Evolutionary conservation across 306 rosid genomes (phyloP), one percentile per base, ranked within the genome.

Genomic region (Hippophae tibetana): DNA sequence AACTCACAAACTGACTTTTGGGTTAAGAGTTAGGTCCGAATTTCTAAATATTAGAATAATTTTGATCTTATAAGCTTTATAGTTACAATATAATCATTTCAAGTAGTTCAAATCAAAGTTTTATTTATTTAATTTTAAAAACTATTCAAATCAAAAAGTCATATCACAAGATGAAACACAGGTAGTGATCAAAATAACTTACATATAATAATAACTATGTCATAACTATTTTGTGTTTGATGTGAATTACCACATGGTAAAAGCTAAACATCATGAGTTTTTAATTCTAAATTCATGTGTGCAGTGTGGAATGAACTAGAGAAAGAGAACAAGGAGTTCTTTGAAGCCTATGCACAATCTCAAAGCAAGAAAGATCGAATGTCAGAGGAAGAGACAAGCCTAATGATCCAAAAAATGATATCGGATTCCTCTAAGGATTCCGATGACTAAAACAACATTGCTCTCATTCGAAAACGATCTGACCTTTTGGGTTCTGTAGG

Each of bases 291-390:
- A 31, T 31, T 2, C 38, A 31, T 31, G 38, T 31, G 50, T 41
- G 59, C 59, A 65, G 98, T 92, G 60, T 92, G 96, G 98, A 88
- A 78, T 69, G 98, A 87, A 74, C 45, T 92, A 42, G 96, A 83
- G 83, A 87, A 87, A 71, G 98, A 81, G 86, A 92, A 92, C 78
- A 82, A 80, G 82, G 95, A 83, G 56, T 92, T 87, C 75, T 92
- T 92, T 49, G 83, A 92, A 76, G 78, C 78, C 4, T 92, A 92
- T 61, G 11, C 41, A 6, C 58, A 76, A 71, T 81, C 86, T 7
- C 83, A 70, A 55, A 69, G 77, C 51, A 87, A 80, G 57, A 81
- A 68, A 43, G 84, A 83, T 13, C 74, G 80, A 72, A 85, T 85
- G 88, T 79, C 88, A 1, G 95, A 81, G 56, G 88, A 87, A 83